Evolutionary conservation across 1,139 yeast genomes (phyloP), one percentile per base, ranked within the genome.

Genomic region (Yamadazyma pseudoaaseri): DNA sequence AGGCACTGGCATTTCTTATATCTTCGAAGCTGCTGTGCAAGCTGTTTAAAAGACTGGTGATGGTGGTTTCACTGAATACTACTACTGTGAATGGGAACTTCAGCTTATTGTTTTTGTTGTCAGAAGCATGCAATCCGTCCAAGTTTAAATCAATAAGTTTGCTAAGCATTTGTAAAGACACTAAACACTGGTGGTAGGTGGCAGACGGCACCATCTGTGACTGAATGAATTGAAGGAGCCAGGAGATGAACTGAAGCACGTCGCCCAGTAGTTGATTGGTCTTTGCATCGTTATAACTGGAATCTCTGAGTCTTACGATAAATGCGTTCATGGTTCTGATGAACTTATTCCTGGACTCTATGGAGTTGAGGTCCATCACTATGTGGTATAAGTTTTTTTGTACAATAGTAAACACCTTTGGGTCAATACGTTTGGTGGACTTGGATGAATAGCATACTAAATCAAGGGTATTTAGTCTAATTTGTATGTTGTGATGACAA

Each of bases 1-100:
- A 49, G 1, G 71, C 70, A 4, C 89, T 66, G 10, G 54, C 45
- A 2, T 69, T 66, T 41, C 97, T 68, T 8, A 87, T 71, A 50
- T 86, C 96, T 38, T 85, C 89, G 54, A 79, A 89, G 38, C 82
- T 81, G 50, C 82, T 83, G 30, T 79, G 64, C 13, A 86, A 62
- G 34, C 77, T 76, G 44, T 81, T 82, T 16, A 84, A 57, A 28
- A 87, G 55, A 10, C 76, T 50, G 27, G 79, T 60, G 1, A 73
- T 52, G 8, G 76, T 43, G 1, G 42, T 38, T 14, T 64, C 62
- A 17, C 26, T 31, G 28, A 35, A 43, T 3, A 43, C 30, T 1
- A 16, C 48, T 1, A 79, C 29, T 2, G 16, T 3, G 22, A 38
- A 45, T 8, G 51, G 48, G 14, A 38, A 51, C 10, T 15, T 29